A percentile compares a stretch with the other conserved stretches of the same genome.
These are phyloP conservation scores for Elymus sibiricus DNA, from an alignment of 176 grass and related monocot species.

Conservation along the genomic window DNA sequence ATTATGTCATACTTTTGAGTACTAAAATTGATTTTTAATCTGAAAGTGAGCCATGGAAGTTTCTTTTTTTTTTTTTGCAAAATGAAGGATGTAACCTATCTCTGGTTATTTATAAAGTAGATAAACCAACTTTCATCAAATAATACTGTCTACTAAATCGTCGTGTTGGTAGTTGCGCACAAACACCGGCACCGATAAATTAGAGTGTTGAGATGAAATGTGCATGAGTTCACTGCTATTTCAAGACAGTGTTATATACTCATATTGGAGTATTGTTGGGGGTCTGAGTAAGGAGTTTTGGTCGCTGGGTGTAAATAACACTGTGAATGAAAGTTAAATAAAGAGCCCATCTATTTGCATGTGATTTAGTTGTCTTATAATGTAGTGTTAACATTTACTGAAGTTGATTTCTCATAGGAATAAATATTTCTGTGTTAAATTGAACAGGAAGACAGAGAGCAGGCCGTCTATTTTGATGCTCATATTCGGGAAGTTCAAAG, in stretches of 20 bases:
- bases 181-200: neutral
- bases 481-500: constrained; percentile 76
- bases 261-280: neutral
- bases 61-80: neutral
- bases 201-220: neutral
- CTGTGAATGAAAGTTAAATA: neutral
- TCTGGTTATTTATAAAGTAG: neutral
- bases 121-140: neutral
- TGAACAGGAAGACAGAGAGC: constrained; percentile 73
- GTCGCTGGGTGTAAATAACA: neutral
- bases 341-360: neutral
- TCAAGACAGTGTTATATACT: neutral
- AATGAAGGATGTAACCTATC: neutral
- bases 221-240: neutral
- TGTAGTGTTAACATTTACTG: neutral
- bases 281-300: neutral
- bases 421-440: neutral
- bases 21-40: neutral
- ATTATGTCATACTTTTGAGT: neutral
- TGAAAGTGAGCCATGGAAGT: neutral
- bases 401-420: neutral
- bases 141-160: neutral
- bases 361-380: neutral
- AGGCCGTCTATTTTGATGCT: constrained; percentile 83
- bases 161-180: neutral